Conservation (phyloP, 2,329 filamentous ascomycete species). For the Teratosphaeria zuluensis region DNA sequence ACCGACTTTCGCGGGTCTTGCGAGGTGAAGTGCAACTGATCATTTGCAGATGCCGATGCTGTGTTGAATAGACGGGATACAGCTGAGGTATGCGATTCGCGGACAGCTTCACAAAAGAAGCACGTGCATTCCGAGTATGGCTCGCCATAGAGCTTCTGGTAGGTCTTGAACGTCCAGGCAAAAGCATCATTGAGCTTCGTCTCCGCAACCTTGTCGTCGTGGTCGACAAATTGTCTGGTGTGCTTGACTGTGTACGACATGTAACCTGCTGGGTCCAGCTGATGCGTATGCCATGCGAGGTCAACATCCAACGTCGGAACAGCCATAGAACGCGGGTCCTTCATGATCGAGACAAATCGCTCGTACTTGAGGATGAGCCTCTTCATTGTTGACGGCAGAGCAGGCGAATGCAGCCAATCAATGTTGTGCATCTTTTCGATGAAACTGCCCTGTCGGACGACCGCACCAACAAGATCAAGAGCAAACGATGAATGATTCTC, state of each 20-base stretch:
- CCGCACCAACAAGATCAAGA: slow-evolving; percentile 55
- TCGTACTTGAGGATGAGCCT: slow-evolving; percentile 56
- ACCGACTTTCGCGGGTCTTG: slow-evolving; percentile 46
- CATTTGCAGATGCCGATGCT: slow-evolving; percentile 16
- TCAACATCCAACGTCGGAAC: slow-evolving; percentile 70
- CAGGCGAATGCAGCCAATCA: slow-evolving; percentile 68
- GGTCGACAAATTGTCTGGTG: slow-evolving; percentile 57
- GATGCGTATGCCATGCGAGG: slow-evolving; percentile 72
- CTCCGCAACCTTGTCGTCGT: slow-evolving; percentile 76
- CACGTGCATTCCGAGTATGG: slow-evolving; percentile 71
- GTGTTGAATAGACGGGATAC: slow-evolving; percentile 38
- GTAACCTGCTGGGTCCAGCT: slow-evolving; percentile 57
- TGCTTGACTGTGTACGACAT: slow-evolving; percentile 44
- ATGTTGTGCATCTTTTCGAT: slow-evolving; percentile 65
- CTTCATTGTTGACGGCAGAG: slow-evolving; percentile 52
- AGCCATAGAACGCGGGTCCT: slow-evolving; percentile 34
- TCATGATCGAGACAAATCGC: slow-evolving; percentile 55
- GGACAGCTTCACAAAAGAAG: slow-evolving; percentile 72
- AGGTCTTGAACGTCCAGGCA: slow-evolving; percentile 61
- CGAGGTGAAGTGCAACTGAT: slow-evolving; percentile 35
- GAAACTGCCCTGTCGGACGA: slow-evolving; percentile 57
- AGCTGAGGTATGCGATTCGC: slow-evolving; percentile 45
- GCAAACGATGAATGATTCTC: slow-evolving; percentile 56
- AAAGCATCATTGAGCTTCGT: slow-evolving; percentile 54
- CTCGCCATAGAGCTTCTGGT: slow-evolving; percentile 54